Evolutionary conservation across 345 rosid species (phyloP).

Genomic region (Firmiana major): DNA sequence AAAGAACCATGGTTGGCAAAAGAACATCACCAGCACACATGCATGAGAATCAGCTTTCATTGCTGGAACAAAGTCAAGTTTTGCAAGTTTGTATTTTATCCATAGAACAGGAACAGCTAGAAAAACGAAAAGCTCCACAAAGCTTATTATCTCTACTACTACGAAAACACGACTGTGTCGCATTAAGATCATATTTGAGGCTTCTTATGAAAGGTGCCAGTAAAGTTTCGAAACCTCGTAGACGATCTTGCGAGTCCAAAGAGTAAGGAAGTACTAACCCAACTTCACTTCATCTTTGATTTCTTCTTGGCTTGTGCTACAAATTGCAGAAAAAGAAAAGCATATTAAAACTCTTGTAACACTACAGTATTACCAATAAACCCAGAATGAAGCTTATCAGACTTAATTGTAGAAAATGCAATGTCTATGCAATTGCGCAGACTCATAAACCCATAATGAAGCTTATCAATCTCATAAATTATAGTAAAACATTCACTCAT

Average conservation of each 20-base stretch:
- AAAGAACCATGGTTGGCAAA: neutral
- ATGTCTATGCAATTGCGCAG: too few relatives aligned
- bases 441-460: too few relatives aligned
- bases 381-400: too few relatives aligned
- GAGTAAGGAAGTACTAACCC: conserved; percentile 12
- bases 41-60: neutral
- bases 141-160: neutral
- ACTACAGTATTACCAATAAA: too few relatives aligned
- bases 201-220: neutral
- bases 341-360: neutral
- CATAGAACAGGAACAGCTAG: neutral
- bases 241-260: neutral
- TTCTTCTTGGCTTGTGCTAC: conserved; percentile 33
- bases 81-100: too few relatives aligned
- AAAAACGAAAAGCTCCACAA: neutral
- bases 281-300: conserved; percentile 29
- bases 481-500: too few relatives aligned
- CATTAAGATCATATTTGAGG: neutral
- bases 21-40: too few relatives aligned
- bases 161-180: neutral
- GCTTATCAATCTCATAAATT: too few relatives aligned
- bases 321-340: conserved; percentile 40
- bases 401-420: too few relatives aligned
- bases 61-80: neutral
- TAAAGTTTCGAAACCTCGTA: neutral